Evolutionary conservation across 2,329 filamentous ascomycete genomes (phyloP).

Genomic region (Clarireedia homoeocarpa): DNA sequence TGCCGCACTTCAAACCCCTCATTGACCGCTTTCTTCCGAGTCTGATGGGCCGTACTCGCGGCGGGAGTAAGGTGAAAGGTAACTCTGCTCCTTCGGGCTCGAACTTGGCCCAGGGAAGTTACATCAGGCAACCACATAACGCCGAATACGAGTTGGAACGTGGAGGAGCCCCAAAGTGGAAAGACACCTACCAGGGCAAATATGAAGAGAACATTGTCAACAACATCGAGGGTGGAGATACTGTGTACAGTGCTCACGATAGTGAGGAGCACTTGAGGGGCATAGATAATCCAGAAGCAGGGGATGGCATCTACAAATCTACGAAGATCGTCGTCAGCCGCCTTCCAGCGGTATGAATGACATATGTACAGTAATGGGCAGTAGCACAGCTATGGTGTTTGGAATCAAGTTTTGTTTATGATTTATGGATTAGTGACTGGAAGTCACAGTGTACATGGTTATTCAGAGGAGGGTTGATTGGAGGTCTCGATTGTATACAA

Average conservation of each 20-base stretch:
- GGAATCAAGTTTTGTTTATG: no score
- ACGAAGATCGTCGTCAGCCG: background rate
- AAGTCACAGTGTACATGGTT: no score
- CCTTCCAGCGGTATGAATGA: no score
- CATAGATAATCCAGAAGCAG: background rate
- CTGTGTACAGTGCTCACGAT: background rate
- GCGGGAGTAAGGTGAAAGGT: background rate
- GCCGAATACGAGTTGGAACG: slow-evolving; percentile 1
- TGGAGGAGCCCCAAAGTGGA: background rate
- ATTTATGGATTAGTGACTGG: no score
- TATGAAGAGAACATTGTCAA: background rate
- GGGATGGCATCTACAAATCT: background rate
- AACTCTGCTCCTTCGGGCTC: background rate
- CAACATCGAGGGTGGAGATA: background rate
- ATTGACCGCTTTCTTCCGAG: slow-evolving; percentile 1
- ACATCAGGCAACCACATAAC: background rate
- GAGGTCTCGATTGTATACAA: no score
- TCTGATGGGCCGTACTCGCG: background rate
- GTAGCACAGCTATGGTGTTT: no score
- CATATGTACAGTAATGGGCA: no score
- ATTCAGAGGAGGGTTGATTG: no score
- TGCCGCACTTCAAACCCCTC: slow-evolving; percentile 7
- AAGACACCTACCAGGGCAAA: background rate
- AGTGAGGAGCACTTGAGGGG: slow-evolving; percentile 2
- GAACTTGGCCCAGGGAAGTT: background rate